These are phyloP conservation scores for Pseudogymnoascus sp. DNA, from an alignment of 2,329 filamentous ascomycete genomes.

Conservation along the genomic window DNA sequence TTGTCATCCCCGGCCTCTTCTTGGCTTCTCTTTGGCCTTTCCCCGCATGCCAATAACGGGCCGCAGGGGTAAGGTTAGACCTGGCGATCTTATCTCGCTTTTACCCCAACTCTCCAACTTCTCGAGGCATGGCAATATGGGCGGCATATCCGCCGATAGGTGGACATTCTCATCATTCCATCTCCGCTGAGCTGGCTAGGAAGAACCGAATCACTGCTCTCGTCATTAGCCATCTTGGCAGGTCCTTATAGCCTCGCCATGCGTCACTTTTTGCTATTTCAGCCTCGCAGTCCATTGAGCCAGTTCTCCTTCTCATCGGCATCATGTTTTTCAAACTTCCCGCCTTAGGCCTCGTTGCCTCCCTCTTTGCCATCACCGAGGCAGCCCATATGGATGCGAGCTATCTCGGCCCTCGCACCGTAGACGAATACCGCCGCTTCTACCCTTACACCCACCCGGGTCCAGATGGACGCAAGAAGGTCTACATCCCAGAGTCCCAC, in stretches of 20 bases:
- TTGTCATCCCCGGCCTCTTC: neutral
- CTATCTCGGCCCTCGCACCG: constrained; percentile 19
- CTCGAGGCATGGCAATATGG: neutral
- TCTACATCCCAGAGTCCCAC: constrained; percentile 45
- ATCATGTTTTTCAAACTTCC: constrained; percentile 24
- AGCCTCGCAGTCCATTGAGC: constrained; percentile 1
- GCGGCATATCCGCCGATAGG: constrained; percentile 6
- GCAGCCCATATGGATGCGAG: constrained; percentile 30
- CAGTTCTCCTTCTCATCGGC: neutral
- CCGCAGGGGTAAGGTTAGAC: neutral
- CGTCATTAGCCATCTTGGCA: neutral
- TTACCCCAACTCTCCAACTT: constrained; percentile 5
- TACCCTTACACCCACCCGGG: constrained; percentile 30
- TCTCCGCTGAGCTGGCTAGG: neutral
- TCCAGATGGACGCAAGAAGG: constrained; percentile 32
- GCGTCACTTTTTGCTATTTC: neutral
- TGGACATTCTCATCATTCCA: constrained; percentile 7
- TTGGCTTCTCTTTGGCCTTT: neutral
- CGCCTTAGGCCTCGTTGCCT: constrained; percentile 21
- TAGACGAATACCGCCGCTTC: constrained; percentile 32
- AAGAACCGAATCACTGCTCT: neutral
- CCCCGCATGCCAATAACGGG: constrained; percentile 3
- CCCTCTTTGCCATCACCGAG: constrained; percentile 20
- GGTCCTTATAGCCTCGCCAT: constrained; percentile 4
- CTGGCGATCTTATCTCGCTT: constrained; percentile 2